Evolutionary conservation across 148 eudicot species (phyloP), one percentile per base, ranked within the genome.

Genomic region (Rhododendron williamsianum): DNA sequence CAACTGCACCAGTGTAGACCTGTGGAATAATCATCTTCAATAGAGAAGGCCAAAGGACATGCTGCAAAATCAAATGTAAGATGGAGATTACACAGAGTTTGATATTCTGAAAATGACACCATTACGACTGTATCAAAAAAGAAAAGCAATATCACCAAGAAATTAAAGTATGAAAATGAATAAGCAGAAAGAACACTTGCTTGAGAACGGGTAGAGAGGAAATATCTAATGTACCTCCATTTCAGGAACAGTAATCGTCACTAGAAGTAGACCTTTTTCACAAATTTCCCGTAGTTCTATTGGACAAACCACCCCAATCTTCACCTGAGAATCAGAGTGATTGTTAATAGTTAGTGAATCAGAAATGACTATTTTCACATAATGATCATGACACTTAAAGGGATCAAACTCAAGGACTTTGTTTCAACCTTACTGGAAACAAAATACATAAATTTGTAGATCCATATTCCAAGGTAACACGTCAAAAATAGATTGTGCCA

Each of bases 41-140:
- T 90, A 97, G 85, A 90, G 95, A 97, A 25, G 99, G 99, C 99
- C 98, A 95, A 38, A 97, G 93, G 87, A 97, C 91, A 87, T 93
- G 97, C 99, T 97, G 94, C 87, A 93, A 79, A 92, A 63, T 80
- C 86, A 87, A 74, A 85, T 30, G 49, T 15, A 71, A n/a, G 46
- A 65, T 33, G 25, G 35, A 78, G 78, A 74, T 78, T 15, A 65
- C 6, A n/a, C 63, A 65, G 36, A 30, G 25, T 67, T n/a, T 30
- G 35, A 77, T 6, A 82, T 27, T 25, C 82, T 51, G 83, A 67
- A 12, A 6, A 85, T 43, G 4, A 78, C 71, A 30, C 36, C 4
- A 21, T 27, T 7, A 41, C 21, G 35, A 12, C 56, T 15, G 0
- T 30, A 33, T 18, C 10, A 33, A 69, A 10, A 3, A 18, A 23